Evolutionary conservation across 371 early-diverging fungal species (phyloP).

Genomic region (Apophysomyces ossiformis): DNA sequence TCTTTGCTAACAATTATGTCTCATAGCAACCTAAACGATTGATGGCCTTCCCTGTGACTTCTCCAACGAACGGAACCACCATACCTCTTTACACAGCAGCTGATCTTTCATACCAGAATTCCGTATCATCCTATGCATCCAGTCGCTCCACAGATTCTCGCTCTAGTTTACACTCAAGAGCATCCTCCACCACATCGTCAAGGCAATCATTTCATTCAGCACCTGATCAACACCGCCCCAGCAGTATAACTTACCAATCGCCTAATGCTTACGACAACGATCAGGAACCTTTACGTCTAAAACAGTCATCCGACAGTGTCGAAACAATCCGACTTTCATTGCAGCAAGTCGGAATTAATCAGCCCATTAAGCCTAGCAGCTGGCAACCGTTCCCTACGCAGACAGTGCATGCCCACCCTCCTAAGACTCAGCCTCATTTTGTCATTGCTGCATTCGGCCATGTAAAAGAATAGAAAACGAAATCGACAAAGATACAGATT

Average conservation of each 20-base stretch:
- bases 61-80: neutral
- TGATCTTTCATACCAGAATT: constrained; percentile 20
- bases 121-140: constrained; percentile 21
- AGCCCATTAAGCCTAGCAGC: neutral
- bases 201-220: neutral
- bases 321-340: neutral
- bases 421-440: constrained; percentile 16
- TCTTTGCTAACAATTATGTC: neutral
- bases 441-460: constrained; percentile 20
- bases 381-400: neutral
- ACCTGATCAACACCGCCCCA: neutral
- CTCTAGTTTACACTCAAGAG: constrained; percentile 9
- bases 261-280: constrained; percentile 21
- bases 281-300: neutral
- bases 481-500: neutral
- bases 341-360: neutral
- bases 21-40: constrained; percentile 3
- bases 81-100: neutral
- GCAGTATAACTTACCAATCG: constrained; percentile 10
- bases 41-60: neutral
- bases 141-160: constrained; percentile 21
- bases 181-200: neutral
- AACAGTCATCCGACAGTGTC: neutral
- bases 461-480: neutral
- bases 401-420: neutral